Evolutionary conservation across 805 yeast genomes (phyloP), one percentile per base, ranked within the genome.

Genomic region (Saccharomycopsis microspora): DNA sequence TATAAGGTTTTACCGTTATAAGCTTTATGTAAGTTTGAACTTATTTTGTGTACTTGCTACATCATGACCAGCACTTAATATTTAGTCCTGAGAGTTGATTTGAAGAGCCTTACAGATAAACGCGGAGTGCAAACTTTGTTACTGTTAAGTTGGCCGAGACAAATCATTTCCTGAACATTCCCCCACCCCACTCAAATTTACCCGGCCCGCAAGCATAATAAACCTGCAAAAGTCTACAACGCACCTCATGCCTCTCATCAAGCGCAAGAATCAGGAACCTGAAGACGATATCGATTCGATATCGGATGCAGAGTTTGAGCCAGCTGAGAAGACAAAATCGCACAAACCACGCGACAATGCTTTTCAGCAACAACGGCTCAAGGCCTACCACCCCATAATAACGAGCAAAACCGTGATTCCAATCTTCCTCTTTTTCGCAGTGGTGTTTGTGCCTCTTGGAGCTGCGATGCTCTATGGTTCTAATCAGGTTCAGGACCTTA

Each of bases 321-420:
- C 43, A 5, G 29, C 39, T 31, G 44, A 41, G 30, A 47, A 43
- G 30, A 44, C 35, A 5, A 50, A 49, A 35, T 42, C 37, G n/a
- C 46, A 51, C 44, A 50, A 46, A 47, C 55, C 55, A 39, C 49
- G 44, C 9, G 53, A 50, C 27, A 85, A 90, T 5, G 90, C 89
- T 3, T 85, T 85, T 59, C 73, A 89, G 59, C 94, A 84, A 56
- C 83, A 77, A 54, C 64, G 82, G 56, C 60, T 77, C 54, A 75
- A 75, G 56, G 72, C 81, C 39, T 77, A 81, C 79, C 81, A 77
- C 29, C 98, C 97, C 1, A 86, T 93, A 47, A 74, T 93, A 48
- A 85, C 96, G 1, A 97, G 97, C 10, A 80, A 80, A 55, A 81
- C 94, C 11, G 97, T 90, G 42, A 73, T 93, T 41, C 97, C 97